These are phyloP conservation scores for Trifolium subterraneum DNA, from an alignment of 306 rosid species.

Conservation along the genomic window DNA sequence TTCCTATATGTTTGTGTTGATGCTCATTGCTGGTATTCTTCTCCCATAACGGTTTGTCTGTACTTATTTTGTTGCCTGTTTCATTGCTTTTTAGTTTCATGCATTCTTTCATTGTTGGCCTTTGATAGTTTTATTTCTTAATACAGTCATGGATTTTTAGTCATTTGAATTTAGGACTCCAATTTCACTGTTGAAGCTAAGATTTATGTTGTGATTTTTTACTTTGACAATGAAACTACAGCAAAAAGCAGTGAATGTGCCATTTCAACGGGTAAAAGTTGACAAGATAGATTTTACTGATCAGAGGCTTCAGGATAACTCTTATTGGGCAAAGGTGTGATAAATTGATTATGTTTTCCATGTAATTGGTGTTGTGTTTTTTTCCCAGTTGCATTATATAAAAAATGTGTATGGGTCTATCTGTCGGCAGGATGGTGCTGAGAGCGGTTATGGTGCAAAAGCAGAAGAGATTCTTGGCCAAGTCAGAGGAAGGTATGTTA, in stretches of 20 bases:
- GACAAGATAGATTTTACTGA: constrained; percentile 69
- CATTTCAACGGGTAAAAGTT: constrained; percentile 83
- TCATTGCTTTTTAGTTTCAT: not conserved
- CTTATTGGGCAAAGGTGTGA: constrained; percentile 95
- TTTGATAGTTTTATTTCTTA: not conserved
- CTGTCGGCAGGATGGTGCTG: constrained; percentile 81
- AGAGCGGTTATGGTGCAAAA: constrained; percentile 93
- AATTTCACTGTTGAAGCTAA: constrained; percentile 6
- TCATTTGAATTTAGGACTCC: constrained; percentile 8
- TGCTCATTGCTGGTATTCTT: constrained; percentile 22
- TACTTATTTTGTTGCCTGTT: not conserved
- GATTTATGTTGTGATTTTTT: constrained; percentile 26
- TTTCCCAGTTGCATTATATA: not conserved
- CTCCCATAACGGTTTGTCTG: not conserved
- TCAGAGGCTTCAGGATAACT: constrained; percentile 84
- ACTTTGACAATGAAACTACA: constrained; percentile 50
- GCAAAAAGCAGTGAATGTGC: constrained; percentile 61
- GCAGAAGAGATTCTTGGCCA: constrained; percentile 93
- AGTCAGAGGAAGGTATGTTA: constrained; percentile 87
- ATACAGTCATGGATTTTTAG: not conserved
- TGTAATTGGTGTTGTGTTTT: constrained; percentile 1
- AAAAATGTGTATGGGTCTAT: constrained; percentile 32
- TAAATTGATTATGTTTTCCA: constrained; percentile 33
- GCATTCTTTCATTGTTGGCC: not conserved
- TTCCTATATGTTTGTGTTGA: constrained; percentile 8